Evolutionary conservation across 495 filamentous ascomycete species (phyloP).

Genomic region (Pseudevernia furfuracea): DNA sequence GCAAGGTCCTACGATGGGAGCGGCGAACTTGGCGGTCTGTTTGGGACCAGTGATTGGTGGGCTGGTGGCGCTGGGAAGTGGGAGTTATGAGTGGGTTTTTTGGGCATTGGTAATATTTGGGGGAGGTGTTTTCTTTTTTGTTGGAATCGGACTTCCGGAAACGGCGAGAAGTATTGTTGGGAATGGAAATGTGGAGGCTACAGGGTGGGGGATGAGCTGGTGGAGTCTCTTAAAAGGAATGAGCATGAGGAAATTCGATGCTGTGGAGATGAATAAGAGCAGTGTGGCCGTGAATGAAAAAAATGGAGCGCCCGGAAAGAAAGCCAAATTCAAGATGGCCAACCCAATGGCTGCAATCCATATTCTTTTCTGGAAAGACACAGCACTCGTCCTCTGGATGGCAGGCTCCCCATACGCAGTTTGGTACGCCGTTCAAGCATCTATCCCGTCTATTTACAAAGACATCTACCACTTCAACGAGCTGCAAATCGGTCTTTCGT

Average conservation of each 20-base stretch:
- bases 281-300: not conserved
- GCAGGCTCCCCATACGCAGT: constrained; percentile 36
- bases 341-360: constrained; percentile 35
- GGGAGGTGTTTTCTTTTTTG: constrained; percentile 34
- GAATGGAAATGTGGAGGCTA: constrained; percentile 43
- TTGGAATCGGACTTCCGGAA: constrained; percentile 53
- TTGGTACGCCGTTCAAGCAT: constrained; percentile 35
- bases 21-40: constrained; percentile 21
- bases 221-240: constrained; percentile 8
- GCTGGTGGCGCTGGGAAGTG: constrained; percentile 17
- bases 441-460: constrained; percentile 31
- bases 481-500: constrained; percentile 34
- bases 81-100: constrained; percentile 22
- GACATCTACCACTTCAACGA: constrained; percentile 31
- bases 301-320: constrained; percentile 17
- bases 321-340: constrained; percentile 32
- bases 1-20: constrained; percentile 27
- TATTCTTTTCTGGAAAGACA: constrained; percentile 47
- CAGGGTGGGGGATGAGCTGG: constrained; percentile 26
- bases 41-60: constrained; percentile 24
- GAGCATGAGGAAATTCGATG: not conserved
- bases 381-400: constrained; percentile 44
- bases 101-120: constrained; percentile 22
- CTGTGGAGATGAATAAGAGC: not conserved
- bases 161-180: constrained; percentile 66